Percentiles rank a stretch among this genome's conserved stretches.
Conservation (phyloP, 495 filamentous ascomycete species). For the Daldinia childiae region DNA sequence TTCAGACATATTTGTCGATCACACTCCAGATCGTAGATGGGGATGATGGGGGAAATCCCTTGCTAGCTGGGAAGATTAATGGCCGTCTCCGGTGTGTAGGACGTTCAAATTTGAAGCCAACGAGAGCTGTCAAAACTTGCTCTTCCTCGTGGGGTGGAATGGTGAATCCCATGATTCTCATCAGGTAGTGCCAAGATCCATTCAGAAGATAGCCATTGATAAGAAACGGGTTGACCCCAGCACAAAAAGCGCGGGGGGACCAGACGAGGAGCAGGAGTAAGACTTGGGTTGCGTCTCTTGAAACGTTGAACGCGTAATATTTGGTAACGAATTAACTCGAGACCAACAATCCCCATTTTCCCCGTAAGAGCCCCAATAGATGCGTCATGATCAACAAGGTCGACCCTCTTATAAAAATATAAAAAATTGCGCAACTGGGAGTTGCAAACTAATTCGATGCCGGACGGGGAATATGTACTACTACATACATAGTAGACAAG, state of each 20-base stretch:
- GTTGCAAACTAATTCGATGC: constrained; percentile 26
- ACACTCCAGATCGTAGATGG: constrained; percentile 26
- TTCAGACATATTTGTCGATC: constrained; percentile 40
- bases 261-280: constrained; percentile 24
- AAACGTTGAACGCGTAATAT: constrained; percentile 43
- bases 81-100: not conserved
- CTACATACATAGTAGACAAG: constrained; percentile 20
- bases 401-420: constrained; percentile 23
- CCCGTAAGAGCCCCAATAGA: constrained; percentile 19
- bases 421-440: constrained; percentile 36
- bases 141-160: constrained; percentile 20
- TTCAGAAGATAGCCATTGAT: constrained; percentile 25
- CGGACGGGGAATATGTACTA: constrained; percentile 14
- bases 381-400: constrained; percentile 38
- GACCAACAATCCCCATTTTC: constrained; percentile 30
- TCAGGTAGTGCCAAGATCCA: constrained; percentile 25
- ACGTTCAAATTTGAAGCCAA: constrained; percentile 14
- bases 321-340: constrained; percentile 35
- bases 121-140: constrained; percentile 13
- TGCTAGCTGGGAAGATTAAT: constrained; percentile 23
- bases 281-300: constrained; percentile 38
- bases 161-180: constrained; percentile 23
- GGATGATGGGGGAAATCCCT: not conserved
- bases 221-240: constrained; percentile 31
- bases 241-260: constrained; percentile 21